Base-by-base conservation (phyloP, 257 asterid genomes). In the Salvia hispanica region DNA sequence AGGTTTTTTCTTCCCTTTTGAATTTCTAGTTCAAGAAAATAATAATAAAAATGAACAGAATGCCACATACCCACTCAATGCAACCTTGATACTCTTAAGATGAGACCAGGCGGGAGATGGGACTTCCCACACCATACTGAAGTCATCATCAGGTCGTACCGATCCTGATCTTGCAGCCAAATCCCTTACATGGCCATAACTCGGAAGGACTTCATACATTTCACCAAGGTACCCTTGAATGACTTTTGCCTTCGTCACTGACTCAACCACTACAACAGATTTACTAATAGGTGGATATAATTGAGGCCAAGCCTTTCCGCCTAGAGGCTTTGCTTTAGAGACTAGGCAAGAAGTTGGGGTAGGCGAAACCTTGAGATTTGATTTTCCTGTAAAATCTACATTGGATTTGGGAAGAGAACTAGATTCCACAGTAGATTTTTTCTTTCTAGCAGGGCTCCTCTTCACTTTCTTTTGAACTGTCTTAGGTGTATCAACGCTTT, bases 121-220 rank as follows among this genome's bases (percentile, higher is more conserved):
- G 73, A 93, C 97, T 78, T 93, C 99, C 97, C 99, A 93, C 64
- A 93, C 89, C 96, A 93, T 93, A 78, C 96, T 88, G 81, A 88
- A 93, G 74, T 90, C 92, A 80, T 93, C 97, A 79, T 87, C 89
- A 44, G 98, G 98, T 58, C 97, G 80, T 67, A 92, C 98, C 4
- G 98, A 89, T 78, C 97, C 98, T n/a, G 97, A 89, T 74, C 96
- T 83, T 18, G 91, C 96, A 73, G 98, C 98, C 84, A 92, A 80
- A 84, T 89, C 97, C 82, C 98, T 87, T 42, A 92, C 95, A 83
- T 89, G 98, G 21, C 98, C 97, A 75, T 89, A 81, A 83, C 98
- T 92, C 1, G 98, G 96, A 39, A 90, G 68, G 58, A 93, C 99
- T 84, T 93, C 97, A 74, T 85, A 93, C 95, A 86, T 86, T 73